Conservation (phyloP, 352 stramenopile species). For the Albugo laibachii region DNA sequence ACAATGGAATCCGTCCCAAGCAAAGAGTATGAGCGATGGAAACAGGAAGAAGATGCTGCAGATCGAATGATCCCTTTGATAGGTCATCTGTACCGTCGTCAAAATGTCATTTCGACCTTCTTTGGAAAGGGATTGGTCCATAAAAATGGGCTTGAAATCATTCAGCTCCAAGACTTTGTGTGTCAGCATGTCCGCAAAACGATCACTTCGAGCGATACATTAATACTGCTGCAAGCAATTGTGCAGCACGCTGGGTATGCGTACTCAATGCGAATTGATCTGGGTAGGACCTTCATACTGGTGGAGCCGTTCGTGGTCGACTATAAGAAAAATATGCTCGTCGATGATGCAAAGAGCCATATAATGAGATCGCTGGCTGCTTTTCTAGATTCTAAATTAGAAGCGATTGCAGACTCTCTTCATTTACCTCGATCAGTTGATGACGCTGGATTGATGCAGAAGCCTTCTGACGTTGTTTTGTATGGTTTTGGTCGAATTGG, state of each 20-base stretch:
- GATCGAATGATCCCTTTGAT: slow-evolving; percentile 74
- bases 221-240: slow-evolving; percentile 47
- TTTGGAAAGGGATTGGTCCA: slow-evolving; percentile 72
- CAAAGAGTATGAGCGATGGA: slow-evolving; percentile 54
- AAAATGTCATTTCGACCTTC: slow-evolving; percentile 64
- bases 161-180: slow-evolving; percentile 64
- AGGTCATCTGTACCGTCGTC: slow-evolving; percentile 58
- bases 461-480: slow-evolving; percentile 63
- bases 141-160: slow-evolving; percentile 73
- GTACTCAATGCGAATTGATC: slow-evolving; percentile 48
- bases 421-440: no score
- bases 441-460: slow-evolving; percentile 12
- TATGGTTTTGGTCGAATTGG: slow-evolving; percentile 82
- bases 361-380: slow-evolving; percentile 21
- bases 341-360: slow-evolving; percentile 15
- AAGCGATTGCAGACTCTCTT: slow-evolving; percentile 1
- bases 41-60: slow-evolving; percentile 54
- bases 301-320: slow-evolving; percentile 39
- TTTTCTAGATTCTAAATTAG: slow-evolving; percentile 38
- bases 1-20: no score
- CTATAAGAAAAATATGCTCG: slow-evolving; percentile 11
- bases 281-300: slow-evolving; percentile 54
- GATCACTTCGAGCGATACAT: slow-evolving; percentile 51
- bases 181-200: slow-evolving; percentile 71
- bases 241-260: slow-evolving; percentile 32